Percentiles rank a stretch among this genome's conserved stretches.
phyloP scores from a whole-genome alignment of 1,284 basidiomycete genomes.

The Anthracocystis setariae region DNA sequence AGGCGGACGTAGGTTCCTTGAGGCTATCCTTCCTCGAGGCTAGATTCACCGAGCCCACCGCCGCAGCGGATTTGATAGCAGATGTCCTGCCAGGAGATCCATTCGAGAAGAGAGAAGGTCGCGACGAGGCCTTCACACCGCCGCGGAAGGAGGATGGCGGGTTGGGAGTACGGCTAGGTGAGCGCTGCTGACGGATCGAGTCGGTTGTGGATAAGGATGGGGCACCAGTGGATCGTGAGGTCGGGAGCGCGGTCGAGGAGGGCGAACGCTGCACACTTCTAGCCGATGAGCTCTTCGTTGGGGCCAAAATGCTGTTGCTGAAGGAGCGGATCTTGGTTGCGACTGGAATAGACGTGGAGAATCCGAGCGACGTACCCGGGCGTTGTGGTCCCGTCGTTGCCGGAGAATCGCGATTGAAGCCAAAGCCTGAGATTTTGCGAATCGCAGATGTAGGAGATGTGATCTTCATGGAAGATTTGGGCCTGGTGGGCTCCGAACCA shows the following conservation, averaged over 20 bases:
- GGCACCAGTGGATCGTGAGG: conserved; percentile 10
- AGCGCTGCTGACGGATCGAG: conserved; percentile 9
- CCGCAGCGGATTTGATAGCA: background rate
- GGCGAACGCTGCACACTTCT: conserved; percentile 26
- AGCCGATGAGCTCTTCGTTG: conserved; percentile 36
- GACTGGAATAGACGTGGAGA: background rate
- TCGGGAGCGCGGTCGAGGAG: conserved; percentile 3
- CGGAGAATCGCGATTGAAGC: conserved; percentile 8
- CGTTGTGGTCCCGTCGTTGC: background rate
- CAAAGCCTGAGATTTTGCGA: conserved; percentile 27
- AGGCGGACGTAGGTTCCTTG: background rate
- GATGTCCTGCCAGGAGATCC: conserved; percentile 8
- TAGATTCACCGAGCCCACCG: background rate
- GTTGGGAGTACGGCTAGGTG: conserved; percentile 25
- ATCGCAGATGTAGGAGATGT: conserved; percentile 16
- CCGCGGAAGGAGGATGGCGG: conserved; percentile 35
- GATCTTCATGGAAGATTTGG: background rate
- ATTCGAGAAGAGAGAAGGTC: conserved; percentile 5
- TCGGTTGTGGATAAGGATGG: conserved; percentile 12
- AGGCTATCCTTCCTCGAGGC: background rate
- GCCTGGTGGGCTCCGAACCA: background rate
- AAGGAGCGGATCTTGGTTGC: conserved; percentile 7
- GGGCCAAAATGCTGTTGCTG: conserved; percentile 32
- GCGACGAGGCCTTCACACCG: background rate
- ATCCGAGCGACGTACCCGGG: conserved; percentile 32